A percentile compares a stretch with the other conserved stretches of the same genome.
These are phyloP conservation scores for Ustilago tritici DNA, from an alignment of 1,284 basidiomycete species.

Conservation along the genomic window DNA sequence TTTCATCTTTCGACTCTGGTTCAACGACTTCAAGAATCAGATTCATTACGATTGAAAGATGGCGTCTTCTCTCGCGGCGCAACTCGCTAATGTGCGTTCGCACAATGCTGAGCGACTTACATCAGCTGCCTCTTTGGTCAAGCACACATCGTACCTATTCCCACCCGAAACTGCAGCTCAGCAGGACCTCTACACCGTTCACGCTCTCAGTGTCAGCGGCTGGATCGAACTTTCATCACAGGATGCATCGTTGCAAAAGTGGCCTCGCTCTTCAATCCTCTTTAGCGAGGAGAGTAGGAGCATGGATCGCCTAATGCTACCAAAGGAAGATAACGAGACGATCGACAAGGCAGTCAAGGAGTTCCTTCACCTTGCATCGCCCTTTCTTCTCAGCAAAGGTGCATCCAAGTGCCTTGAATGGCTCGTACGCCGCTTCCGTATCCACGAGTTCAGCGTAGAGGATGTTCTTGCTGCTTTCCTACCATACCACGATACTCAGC, in stretches of 20 bases:
- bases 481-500: slow-evolving; percentile 93
- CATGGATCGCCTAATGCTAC: slow-evolving; percentile 84
- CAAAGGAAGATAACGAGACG: slow-evolving; percentile 76
- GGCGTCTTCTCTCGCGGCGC: slow-evolving; percentile 83
- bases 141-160: slow-evolving; percentile 84
- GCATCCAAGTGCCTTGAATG: slow-evolving; percentile 92
- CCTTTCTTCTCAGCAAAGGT: slow-evolving; percentile 83
- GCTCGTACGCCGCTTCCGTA: slow-evolving; percentile 92
- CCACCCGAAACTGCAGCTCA: slow-evolving; percentile 62
- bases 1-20: not conserved
- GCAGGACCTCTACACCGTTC: slow-evolving; percentile 80
- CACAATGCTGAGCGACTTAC: slow-evolving; percentile 82
- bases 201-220: slow-evolving; percentile 84
- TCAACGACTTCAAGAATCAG: not conserved
- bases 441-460: slow-evolving; percentile 92
- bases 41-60: slow-evolving; percentile 69
- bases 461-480: slow-evolving; percentile 85
- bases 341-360: slow-evolving; percentile 76
- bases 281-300: slow-evolving; percentile 84
- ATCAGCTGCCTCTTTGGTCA: slow-evolving; percentile 75
- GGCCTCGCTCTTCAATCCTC: slow-evolving; percentile 75
- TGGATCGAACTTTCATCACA: slow-evolving; percentile 75
- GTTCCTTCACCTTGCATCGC: slow-evolving; percentile 81
- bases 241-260: slow-evolving; percentile 49
- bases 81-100: slow-evolving; percentile 84